These are phyloP conservation scores for Leccinum broughii DNA, from an alignment of 768 basidiomycete species.

Conservation along the genomic window DNA sequence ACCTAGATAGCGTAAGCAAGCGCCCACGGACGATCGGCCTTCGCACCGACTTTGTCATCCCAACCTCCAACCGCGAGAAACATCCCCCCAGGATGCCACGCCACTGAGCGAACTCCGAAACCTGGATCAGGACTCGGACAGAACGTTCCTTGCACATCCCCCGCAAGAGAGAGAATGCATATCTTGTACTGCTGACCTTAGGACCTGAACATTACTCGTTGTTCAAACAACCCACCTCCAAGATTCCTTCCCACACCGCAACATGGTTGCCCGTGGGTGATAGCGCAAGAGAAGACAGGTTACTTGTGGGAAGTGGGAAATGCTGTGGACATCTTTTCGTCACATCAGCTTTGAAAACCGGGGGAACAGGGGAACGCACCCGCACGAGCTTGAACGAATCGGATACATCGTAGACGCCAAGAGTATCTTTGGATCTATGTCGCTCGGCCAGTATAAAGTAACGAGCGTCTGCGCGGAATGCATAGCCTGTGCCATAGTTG, in stretches of 20 bases:
- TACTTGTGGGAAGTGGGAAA: constrained; percentile 75
- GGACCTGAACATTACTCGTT: neutral
- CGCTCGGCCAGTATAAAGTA: constrained; percentile 87
- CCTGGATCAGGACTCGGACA: constrained; percentile 75
- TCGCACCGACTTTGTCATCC: constrained; percentile 73
- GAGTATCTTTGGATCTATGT: constrained; percentile 85
- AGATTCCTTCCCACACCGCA: constrained; percentile 80
- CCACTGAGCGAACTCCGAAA: constrained; percentile 73
- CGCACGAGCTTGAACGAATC: constrained; percentile 72
- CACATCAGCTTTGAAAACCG: constrained; percentile 18
- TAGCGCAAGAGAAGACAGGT: constrained; percentile 66
- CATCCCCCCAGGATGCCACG: constrained; percentile 86
- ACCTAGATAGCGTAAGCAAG: constrained; percentile 45
- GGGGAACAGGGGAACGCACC: constrained; percentile 37
- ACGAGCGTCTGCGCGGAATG: constrained; percentile 76
- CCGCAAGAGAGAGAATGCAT: constrained; percentile 65
- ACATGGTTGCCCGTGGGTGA: constrained; percentile 77
- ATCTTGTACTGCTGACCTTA: constrained; percentile 64
- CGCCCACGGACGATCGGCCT: neutral
- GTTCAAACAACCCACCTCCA: constrained; percentile 60
- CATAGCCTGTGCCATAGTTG: constrained; percentile 52
- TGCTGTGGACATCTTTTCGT: constrained; percentile 51
- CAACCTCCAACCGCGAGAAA: constrained; percentile 84
- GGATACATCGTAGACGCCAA: constrained; percentile 79
- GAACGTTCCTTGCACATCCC: constrained; percentile 64